A percentile compares a stretch with the other conserved stretches of the same genome.
Evolutionary conservation across 306 rosid genomes (phyloP).

Genomic region (Delonix regia): DNA sequence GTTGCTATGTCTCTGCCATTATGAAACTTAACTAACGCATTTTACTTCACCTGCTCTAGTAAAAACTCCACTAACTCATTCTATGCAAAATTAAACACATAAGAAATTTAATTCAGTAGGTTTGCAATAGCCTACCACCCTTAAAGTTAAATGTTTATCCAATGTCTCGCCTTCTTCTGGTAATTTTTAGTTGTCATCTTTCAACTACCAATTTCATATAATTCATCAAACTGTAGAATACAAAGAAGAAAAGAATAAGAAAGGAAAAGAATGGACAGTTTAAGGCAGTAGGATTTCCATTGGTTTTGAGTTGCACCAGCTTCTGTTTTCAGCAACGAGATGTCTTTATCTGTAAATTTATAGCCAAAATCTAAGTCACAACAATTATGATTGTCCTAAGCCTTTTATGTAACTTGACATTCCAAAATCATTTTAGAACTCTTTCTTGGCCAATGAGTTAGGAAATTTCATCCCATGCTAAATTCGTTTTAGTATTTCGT

Average conservation of each 20-base stretch:
- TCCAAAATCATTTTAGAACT: conserved; percentile 6
- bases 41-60: background rate
- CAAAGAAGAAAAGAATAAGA: background rate
- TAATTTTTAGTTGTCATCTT: background rate
- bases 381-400: no score
- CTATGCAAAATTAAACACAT: background rate
- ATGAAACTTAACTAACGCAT: conserved; percentile 8
- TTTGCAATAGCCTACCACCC: conserved; percentile 32
- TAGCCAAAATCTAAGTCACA: conserved; percentile 35
- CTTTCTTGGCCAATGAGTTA: background rate
- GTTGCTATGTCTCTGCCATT: background rate
- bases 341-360: conserved; percentile 35
- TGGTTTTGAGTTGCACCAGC: conserved; percentile 41
- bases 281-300: conserved; percentile 17
- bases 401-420: conserved; percentile 27
- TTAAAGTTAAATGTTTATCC: background rate
- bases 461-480: background rate
- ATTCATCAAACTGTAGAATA: background rate
- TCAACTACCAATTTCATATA: conserved; percentile 18
- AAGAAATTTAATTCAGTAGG: conserved; percentile 15
- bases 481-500: conserved; percentile 2
- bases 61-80: conserved; percentile 1
- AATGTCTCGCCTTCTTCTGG: no score
- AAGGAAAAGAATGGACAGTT: conserved; percentile 9
- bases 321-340: conserved; percentile 21